Percentiles rank a stretch among this genome's conserved stretches.
Conservation (phyloP, 2,329 filamentous ascomycete species). For the Aspergillus proliferans region DNA sequence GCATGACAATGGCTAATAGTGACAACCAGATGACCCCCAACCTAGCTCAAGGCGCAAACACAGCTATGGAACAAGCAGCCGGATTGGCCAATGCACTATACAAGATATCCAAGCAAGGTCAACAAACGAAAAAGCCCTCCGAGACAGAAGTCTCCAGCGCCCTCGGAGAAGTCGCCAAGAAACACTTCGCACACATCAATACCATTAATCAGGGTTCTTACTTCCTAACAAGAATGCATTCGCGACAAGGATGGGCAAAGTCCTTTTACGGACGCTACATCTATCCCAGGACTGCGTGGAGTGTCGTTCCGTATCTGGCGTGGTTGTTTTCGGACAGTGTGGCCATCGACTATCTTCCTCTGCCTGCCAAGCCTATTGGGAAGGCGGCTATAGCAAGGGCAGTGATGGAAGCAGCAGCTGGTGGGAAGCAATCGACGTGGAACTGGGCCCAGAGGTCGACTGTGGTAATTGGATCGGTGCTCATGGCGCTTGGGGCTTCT, state of each 20-base stretch:
- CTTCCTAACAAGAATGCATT: slow-evolving; percentile 6
- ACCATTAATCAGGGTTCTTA: slow-evolving; percentile 10
- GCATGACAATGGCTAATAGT: not conserved
- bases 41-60: slow-evolving; percentile 37
- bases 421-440: too few species aligned
- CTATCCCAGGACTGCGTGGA: slow-evolving; percentile 11
- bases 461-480: too few species aligned
- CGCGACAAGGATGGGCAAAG: slow-evolving; percentile 7
- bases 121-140: not conserved
- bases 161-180: slow-evolving; percentile 2
- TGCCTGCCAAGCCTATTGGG: not conserved
- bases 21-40: slow-evolving; percentile 27
- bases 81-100: slow-evolving; percentile 27
- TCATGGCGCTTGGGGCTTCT: too few species aligned
- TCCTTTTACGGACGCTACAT: slow-evolving; percentile 16
- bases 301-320: slow-evolving; percentile 12
- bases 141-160: not conserved
- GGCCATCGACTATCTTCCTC: slow-evolving; percentile 9
- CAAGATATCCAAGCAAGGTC: not conserved
- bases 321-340: slow-evolving; percentile 12
- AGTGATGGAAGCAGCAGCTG: too few species aligned
- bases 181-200: slow-evolving; percentile 3
- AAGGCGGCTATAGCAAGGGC: too few species aligned
- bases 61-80: slow-evolving; percentile 37
- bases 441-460: too few species aligned